These are phyloP conservation scores for Alternaria arbusti DNA, from an alignment of 2,329 filamentous ascomycete genomes.

Conservation along the genomic window DNA sequence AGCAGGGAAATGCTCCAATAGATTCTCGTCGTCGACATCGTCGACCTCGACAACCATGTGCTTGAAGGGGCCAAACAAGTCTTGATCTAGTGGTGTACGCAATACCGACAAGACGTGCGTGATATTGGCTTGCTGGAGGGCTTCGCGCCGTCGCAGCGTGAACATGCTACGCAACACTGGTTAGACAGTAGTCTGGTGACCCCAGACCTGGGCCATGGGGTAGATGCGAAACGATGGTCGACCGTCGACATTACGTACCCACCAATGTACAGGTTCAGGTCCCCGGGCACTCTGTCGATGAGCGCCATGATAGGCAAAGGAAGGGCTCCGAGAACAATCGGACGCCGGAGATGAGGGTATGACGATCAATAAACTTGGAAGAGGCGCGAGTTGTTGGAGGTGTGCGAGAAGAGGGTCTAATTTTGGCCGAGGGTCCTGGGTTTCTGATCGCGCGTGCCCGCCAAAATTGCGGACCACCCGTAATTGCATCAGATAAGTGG, in stretches of 20 bases:
- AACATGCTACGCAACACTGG: slow-evolving; percentile 68
- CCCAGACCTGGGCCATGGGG: slow-evolving; percentile 17
- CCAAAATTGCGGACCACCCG: slow-evolving; percentile 12
- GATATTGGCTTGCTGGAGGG: slow-evolving; percentile 75
- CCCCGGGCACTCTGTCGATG: slow-evolving; percentile 71
- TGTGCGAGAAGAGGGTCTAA: slow-evolving; percentile 20
- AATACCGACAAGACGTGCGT: slow-evolving; percentile 91
- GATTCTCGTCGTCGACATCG: slow-evolving; percentile 87
- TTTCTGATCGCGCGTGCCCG: slow-evolving; percentile 12
- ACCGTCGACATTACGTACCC: slow-evolving; percentile 63
- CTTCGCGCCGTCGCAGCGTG: slow-evolving; percentile 73
- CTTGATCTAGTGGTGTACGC: slow-evolving; percentile 63
- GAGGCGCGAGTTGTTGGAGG: slow-evolving; percentile 21
- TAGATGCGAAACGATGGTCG: slow-evolving; percentile 21
- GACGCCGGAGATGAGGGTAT: slow-evolving; percentile 26
- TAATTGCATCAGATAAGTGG: slow-evolving; percentile 22
- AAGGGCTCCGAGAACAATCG: slow-evolving; percentile 20
- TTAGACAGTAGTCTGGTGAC: slow-evolving; percentile 29
- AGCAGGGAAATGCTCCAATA: slow-evolving; percentile 78
- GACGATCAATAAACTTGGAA: slow-evolving; percentile 5
- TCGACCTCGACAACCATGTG: slow-evolving; percentile 85
- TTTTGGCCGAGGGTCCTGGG: slow-evolving; percentile 35
- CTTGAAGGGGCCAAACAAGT: slow-evolving; percentile 67
- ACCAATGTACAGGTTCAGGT: slow-evolving; percentile 77
- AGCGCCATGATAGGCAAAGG: slow-evolving; percentile 57